Conservation (phyloP, 2,329 filamentous ascomycete species). For the Elsinoe australis region DNA sequence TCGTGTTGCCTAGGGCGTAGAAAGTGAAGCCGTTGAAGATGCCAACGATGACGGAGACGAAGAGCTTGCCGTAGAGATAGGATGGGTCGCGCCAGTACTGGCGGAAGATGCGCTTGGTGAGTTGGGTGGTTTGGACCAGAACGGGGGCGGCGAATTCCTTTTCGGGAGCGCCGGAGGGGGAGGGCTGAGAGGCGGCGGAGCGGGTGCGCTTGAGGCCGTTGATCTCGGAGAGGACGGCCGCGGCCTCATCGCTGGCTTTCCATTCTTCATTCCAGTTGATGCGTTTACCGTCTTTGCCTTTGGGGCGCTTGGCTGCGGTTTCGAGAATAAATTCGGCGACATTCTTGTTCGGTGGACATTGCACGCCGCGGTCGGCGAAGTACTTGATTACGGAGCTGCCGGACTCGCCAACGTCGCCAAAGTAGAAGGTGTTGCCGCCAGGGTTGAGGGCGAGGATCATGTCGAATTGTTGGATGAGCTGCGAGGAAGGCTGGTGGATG, state of each 20-base stretch:
- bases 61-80: conserved; percentile 71
- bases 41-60: conserved; percentile 61
- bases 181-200: conserved; percentile 37
- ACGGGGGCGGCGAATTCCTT: conserved; percentile 56
- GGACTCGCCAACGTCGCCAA: conserved; percentile 62
- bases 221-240: conserved; percentile 56
- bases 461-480: conserved; percentile 65
- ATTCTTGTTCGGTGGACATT: conserved; percentile 59
- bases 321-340: conserved; percentile 61
- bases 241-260: conserved; percentile 56
- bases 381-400: conserved; percentile 59
- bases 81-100: conserved; percentile 70
- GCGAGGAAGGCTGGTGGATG: conserved; percentile 63
- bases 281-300: conserved; percentile 46
- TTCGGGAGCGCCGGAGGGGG: conserved; percentile 22
- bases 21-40: conserved; percentile 78
- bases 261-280: conserved; percentile 72
- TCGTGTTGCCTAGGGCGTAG: conserved; percentile 57
- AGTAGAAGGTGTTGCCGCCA: conserved; percentile 65
- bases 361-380: conserved; percentile 57
- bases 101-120: conserved; percentile 65
- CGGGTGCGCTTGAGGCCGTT: conserved; percentile 54
- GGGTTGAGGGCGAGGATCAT: conserved; percentile 63
- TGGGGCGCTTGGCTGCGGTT: conserved; percentile 52
- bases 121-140: conserved; percentile 53